These are phyloP conservation scores for Aspergillus indologenus DNA, from an alignment of 495 filamentous ascomycete species.

Conservation along the genomic window DNA sequence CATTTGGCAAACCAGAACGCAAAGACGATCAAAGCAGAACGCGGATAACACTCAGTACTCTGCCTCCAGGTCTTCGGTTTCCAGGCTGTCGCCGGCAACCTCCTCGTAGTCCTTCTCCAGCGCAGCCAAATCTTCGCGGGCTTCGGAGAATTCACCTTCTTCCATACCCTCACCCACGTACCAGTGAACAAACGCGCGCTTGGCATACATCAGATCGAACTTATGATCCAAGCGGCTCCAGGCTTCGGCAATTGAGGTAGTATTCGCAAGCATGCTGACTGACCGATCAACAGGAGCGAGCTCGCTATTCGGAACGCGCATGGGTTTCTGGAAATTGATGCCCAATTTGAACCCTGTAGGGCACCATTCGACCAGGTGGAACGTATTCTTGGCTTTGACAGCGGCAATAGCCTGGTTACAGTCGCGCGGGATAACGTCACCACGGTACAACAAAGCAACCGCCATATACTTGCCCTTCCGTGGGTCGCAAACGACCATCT, in stretches of 20 bases:
- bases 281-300: conserved; percentile 82
- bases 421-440: conserved; percentile 84
- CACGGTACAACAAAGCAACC: conserved; percentile 83
- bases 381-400: conserved; percentile 81
- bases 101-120: conserved; percentile 92
- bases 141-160: conserved; percentile 90
- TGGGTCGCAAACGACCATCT: conserved; percentile 93
- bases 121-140: conserved; percentile 84
- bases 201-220: conserved; percentile 96
- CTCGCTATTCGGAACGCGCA: conserved; percentile 71
- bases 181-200: conserved; percentile 94
- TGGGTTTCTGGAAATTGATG: conserved; percentile 89
- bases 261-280: conserved; percentile 90
- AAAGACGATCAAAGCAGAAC: conserved; percentile 16
- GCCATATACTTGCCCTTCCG: conserved; percentile 95
- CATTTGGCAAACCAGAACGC: conserved; percentile 25
- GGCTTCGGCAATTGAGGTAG: conserved; percentile 85
- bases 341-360: conserved; percentile 95
- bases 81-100: conserved; percentile 70
- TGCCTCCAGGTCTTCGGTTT: conserved; percentile 58
- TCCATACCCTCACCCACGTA: conserved; percentile 97
- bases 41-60: conserved; percentile 58
- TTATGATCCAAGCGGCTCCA: conserved; percentile 89
- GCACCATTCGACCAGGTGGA: conserved; percentile 94
- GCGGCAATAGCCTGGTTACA: conserved; percentile 74